Evolutionary conservation across 345 rosid genomes (phyloP).

Genomic region (Populus euphratica): DNA sequence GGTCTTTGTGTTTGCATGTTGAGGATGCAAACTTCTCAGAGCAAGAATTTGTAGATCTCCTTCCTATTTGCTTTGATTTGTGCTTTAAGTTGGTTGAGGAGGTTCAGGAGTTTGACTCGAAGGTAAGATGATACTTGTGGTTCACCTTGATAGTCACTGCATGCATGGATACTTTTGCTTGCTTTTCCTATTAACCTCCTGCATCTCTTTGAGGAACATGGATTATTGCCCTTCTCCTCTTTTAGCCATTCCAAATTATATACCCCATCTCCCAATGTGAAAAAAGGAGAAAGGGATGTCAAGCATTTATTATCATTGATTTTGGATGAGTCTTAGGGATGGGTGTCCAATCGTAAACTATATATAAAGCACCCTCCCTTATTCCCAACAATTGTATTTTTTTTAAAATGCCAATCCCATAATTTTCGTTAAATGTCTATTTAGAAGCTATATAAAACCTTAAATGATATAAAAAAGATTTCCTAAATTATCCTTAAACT

Average conservation of each 20-base stretch:
- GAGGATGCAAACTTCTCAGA: conserved; percentile 95
- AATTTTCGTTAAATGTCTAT: no score
- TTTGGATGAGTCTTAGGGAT: not conserved
- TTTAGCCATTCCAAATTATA: not conserved
- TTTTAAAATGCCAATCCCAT: no score
- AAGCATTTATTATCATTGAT: not conserved
- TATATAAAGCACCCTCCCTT: no score
- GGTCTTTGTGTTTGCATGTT: conserved; percentile 80
- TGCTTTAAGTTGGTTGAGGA: conserved; percentile 90
- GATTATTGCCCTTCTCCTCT: not conserved
- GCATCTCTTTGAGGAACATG: not conserved
- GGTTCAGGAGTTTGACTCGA: conserved; percentile 96
- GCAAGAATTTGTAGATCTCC: conserved; percentile 70
- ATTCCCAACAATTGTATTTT: no score
- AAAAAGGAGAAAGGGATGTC: not conserved
- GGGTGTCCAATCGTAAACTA: not conserved
- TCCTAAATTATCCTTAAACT: no score
- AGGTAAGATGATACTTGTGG: conserved; percentile 42
- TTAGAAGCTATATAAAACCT: no score
- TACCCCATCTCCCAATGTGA: not conserved
- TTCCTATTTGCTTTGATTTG: conserved; percentile 82
- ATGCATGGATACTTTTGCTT: not conserved
- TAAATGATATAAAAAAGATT: no score
- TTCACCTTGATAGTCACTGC: not conserved
- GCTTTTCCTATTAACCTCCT: no score